These are phyloP conservation scores for Stagonosporopsis chrysanthemi DNA, from an alignment of 2,329 filamentous ascomycete genomes.

Conservation along the genomic window DNA sequence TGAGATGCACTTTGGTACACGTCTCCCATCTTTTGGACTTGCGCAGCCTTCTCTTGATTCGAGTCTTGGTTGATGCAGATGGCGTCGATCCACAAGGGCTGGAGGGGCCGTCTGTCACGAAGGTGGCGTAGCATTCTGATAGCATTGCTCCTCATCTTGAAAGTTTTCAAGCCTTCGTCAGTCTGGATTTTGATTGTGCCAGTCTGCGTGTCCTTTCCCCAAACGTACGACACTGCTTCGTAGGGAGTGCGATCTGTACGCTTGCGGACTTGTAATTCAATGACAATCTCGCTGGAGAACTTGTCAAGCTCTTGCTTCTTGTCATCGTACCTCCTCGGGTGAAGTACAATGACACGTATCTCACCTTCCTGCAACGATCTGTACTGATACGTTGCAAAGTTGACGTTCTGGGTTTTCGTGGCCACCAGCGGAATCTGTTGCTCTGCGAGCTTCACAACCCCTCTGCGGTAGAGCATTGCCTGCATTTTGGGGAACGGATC, in stretches of 20 bases:
- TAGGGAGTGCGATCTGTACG: background rate
- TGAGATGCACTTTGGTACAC: background rate
- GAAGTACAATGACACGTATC: background rate
- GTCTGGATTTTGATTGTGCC: background rate
- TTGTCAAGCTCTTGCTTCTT: too few relatives aligned
- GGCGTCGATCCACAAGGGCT: slow-evolving; percentile 4
- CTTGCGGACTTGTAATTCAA: background rate
- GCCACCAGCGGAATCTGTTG: background rate
- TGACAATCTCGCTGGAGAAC: background rate
- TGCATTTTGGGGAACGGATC: too few relatives aligned
- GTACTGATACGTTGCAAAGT: background rate
- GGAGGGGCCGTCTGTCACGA: background rate
- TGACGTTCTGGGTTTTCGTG: background rate
- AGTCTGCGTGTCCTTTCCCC: background rate
- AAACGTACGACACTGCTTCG: slow-evolving; percentile 5
- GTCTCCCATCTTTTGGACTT: background rate
- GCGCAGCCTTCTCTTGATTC: background rate
- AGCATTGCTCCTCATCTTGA: background rate
- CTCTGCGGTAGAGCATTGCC: background rate
- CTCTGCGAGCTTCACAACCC: background rate
- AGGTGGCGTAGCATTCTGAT: background rate
- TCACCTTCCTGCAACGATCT: background rate
- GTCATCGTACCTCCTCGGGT: too few relatives aligned
- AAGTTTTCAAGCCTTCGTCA: background rate
- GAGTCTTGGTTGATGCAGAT: background rate